Conservation (phyloP, 257 asterid genomes). For the Penstemon newberryi region DNA sequence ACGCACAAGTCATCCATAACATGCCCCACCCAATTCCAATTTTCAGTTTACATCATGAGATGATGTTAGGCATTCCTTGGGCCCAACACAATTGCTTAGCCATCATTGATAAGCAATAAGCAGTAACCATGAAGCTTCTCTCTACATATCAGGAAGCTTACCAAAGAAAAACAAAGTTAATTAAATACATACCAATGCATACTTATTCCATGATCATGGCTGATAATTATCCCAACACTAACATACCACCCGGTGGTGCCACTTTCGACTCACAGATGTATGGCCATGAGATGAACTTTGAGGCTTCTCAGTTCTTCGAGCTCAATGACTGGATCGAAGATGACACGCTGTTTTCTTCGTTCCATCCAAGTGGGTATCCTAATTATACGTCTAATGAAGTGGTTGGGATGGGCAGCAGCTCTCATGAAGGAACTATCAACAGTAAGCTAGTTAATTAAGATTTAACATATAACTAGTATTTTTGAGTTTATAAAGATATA, state of each 20-base stretch:
- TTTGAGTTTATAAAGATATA: not conserved
- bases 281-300: slow-evolving; percentile 36
- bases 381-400: slow-evolving; percentile 30
- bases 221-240: slow-evolving; percentile 28
- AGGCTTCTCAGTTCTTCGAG: slow-evolving; percentile 58
- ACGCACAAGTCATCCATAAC: slow-evolving; percentile 52
- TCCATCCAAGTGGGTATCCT: slow-evolving; percentile 36
- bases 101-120: slow-evolving; percentile 48
- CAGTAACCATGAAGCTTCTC: slow-evolving; percentile 71
- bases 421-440: slow-evolving; percentile 31
- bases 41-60: slow-evolving; percentile 26
- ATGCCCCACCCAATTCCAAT: slow-evolving; percentile 35
- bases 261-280: slow-evolving; percentile 18
- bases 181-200: slow-evolving; percentile 21
- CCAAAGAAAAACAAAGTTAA: slow-evolving; percentile 40
- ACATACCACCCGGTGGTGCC: slow-evolving; percentile 24
- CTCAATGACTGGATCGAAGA: slow-evolving; percentile 59
- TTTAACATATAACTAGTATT: not conserved
- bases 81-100: slow-evolving; percentile 44
- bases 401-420: slow-evolving; percentile 33
- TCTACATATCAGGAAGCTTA: slow-evolving; percentile 48
- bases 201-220: slow-evolving; percentile 38
- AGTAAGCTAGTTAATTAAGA: slow-evolving; percentile 42
- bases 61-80: slow-evolving; percentile 38
- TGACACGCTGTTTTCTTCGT: slow-evolving; percentile 33